Base-by-base conservation (phyloP, 1,284 basidiomycete genomes). In the Sporisorium reilianum region DNA sequence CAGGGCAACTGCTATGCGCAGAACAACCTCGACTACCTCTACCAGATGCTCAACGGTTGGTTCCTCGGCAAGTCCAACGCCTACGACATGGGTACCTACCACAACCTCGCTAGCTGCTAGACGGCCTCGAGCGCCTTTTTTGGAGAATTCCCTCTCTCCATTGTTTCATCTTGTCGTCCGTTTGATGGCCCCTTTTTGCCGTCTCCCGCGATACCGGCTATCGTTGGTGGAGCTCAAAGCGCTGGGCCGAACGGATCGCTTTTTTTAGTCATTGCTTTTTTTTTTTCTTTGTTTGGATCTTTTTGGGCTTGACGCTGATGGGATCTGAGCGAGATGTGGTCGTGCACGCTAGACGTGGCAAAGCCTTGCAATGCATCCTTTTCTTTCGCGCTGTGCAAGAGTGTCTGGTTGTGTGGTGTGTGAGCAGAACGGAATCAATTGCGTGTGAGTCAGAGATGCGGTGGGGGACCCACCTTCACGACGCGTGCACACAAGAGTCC, bases 21-120 rank as follows among this genome's bases (percentile, higher is more conserved):
- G 64, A 72, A 80, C 67, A 80, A 80, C 67, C 65, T 80, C 48
- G 77, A 79, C 63, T 80, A 80, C 49, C 61, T 80, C 40, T 73
- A 59, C 64, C 64, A 69, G 60, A 64, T 79, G 57, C 46, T 80
- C 52, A 79, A 80, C 61, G 75, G 75, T 52, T 80, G 71, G 75
- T 64, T 70, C 61, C 62, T 76, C 28, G 79, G 79, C 56, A 78
- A 73, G 41, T 30, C 25, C 14, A 57, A 68, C 42, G 32, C 68
- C 12, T 69, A 77, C 42, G 36, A 42, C 55, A 52, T 74, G 54
- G 75, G 75, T 12, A 61, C 46, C 3, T 77, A 70, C 51, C 53
- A 77, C 49, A 77, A 74, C 57, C 52, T 77, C 12, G 60, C 58
- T 20, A 42, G 44, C 45, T 77, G 71, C 54, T 69, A 50, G 41